Evolutionary conservation across 345 rosid genomes (phyloP).

Genomic region (Ceriops decandra): DNA sequence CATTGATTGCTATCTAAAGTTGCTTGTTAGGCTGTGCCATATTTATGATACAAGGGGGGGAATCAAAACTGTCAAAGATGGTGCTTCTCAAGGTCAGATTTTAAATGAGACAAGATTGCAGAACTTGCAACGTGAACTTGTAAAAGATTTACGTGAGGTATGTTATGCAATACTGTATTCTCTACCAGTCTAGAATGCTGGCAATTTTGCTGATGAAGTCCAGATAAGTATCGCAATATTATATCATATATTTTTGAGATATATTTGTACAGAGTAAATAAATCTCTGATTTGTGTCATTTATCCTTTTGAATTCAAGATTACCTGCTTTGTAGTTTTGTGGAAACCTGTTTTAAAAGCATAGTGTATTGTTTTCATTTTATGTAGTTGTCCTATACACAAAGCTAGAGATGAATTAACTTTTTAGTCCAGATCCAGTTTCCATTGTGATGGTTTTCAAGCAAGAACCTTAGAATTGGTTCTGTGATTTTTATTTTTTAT

Average conservation of each 20-base stretch:
- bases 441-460: too few relatives aligned
- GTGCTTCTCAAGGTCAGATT: conserved; percentile 97
- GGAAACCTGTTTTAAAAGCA: too few relatives aligned
- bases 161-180: conserved; percentile 2
- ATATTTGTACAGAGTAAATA: too few relatives aligned
- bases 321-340: too few relatives aligned
- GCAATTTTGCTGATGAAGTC: background rate
- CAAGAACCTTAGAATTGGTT: too few relatives aligned
- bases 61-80: conserved; percentile 93
- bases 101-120: conserved; percentile 91
- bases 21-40: conserved; percentile 91
- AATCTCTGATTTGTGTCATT: too few relatives aligned
- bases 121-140: conserved; percentile 85
- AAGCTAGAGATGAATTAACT: too few relatives aligned
- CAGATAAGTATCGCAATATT: background rate
- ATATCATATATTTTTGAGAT: background rate
- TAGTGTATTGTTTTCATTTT: too few relatives aligned
- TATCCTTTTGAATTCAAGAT: too few relatives aligned
- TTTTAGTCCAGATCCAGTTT: too few relatives aligned
- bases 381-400: too few relatives aligned
- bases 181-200: background rate
- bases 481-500: too few relatives aligned
- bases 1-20: conserved; percentile 89
- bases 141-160: conserved; percentile 87
- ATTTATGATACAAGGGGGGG: conserved; percentile 97